Evolutionary conservation across 1,284 basidiomycete species (phyloP).

Genomic region (Ganoderma boninense): DNA sequence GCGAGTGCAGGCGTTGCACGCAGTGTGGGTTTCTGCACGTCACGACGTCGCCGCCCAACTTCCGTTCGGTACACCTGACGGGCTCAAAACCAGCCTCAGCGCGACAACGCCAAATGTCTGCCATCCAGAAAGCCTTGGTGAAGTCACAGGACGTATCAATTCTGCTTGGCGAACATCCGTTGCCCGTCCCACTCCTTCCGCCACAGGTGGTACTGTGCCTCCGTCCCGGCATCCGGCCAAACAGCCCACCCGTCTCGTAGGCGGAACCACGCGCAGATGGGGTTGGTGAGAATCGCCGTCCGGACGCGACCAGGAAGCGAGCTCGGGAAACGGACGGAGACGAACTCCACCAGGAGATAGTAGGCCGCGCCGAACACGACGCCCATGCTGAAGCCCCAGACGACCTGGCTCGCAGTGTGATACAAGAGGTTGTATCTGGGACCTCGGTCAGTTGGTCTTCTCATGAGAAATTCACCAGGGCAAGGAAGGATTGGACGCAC

Average conservation of each 20-base stretch:
- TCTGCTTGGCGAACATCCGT: conserved; percentile 13
- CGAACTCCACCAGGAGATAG: conserved; percentile 69
- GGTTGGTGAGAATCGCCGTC: conserved; percentile 60
- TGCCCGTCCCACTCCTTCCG: conserved; percentile 49
- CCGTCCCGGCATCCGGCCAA: conserved; percentile 76
- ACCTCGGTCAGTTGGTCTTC: not conserved
- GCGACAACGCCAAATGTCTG: not conserved
- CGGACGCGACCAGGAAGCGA: conserved; percentile 63
- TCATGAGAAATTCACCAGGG: not conserved
- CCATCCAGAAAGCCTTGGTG: not conserved
- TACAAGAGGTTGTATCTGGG: conserved; percentile 76
- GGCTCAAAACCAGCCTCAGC: not conserved
- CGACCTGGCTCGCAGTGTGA: conserved; percentile 74
- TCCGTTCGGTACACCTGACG: not conserved
- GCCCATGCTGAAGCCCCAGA: conserved; percentile 79
- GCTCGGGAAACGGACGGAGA: conserved; percentile 60
- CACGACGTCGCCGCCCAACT: not conserved
- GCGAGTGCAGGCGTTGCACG: not conserved
- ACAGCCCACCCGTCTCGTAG: conserved; percentile 85
- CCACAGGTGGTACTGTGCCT: conserved; percentile 74
- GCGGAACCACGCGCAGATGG: conserved; percentile 70
- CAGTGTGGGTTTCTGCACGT: not conserved
- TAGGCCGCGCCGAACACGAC: conserved; percentile 60
- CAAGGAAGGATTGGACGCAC: conserved; percentile 48
- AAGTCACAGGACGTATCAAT: not conserved